Evolutionary conservation across 2,329 filamentous ascomycete genomes (phyloP), one percentile per base, ranked within the genome.

Genomic region (Dothideomycetidae sp.): DNA sequence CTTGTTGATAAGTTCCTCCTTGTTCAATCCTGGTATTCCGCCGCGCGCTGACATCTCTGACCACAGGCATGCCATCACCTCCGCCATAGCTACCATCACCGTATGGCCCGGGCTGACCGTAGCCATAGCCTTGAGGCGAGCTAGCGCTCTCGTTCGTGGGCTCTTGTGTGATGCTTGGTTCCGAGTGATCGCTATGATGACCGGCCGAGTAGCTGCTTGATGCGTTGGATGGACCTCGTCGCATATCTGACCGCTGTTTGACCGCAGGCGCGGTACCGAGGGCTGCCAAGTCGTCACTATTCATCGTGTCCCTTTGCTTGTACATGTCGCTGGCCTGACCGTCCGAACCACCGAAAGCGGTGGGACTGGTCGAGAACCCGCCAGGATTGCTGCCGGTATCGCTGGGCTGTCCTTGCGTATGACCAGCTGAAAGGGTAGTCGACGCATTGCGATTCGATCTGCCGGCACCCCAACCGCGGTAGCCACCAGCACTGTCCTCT

Each of bases 1-100:
- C 75, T 64, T 93, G 85, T 54, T 92, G 83, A 9, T 88, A 86
- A 52, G 90, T 81, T 31, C 81, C 74, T 2, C 84, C 79, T 55
- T 80, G 93, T 63, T 96, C 86, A 52, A 98, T 96, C 44, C 86
- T 75, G 10, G 90, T 94, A 62, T 94, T 94, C 47, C 90, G 75
- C 48, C 90, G 70, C 17, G 90, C 90, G 45, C 81, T 79, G 46
- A 96, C 90, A 57, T 98, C 90, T 39, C 86, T 75, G 46, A 98
- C 94, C 36, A 98, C 73, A 1, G 90, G 85, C 52, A 81, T 78
- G 40, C 64, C 66, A 40, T 80, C 76, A 15, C 47, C 54, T 28
- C 60, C 62, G 28, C 66, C 68, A 45, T 71, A 73, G 3, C 62
- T 61, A 35, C 64, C 64, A 42, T 68, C 64, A 5, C 66, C 68